A percentile compares a stretch with the other conserved stretches of the same genome.
phyloP scores from a whole-genome alignment of 495 filamentous ascomycete genomes.

The Aspergillus affinis region DNA sequence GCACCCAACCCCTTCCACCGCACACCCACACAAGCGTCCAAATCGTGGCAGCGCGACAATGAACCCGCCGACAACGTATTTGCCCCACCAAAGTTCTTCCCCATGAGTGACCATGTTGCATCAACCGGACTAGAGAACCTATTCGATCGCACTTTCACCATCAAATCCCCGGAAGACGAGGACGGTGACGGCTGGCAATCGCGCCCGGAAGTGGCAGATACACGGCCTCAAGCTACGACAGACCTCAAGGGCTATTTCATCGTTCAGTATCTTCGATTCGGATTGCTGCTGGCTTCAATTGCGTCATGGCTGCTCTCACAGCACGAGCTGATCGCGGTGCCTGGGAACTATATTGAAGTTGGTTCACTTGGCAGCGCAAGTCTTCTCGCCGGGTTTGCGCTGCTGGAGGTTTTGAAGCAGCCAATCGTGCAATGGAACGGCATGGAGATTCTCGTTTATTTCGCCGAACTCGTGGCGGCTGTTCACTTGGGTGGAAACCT shows the following conservation, averaged over 20 bases:
- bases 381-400: conserved; percentile 41
- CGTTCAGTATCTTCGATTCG: conserved; percentile 35
- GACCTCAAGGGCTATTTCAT: conserved; percentile 21
- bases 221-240: conserved; percentile 9
- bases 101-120: conserved; percentile 38
- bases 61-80: conserved; percentile 35
- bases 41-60: conserved; percentile 22
- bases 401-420: conserved; percentile 38
- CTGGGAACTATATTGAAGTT: conserved; percentile 43
- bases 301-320: conserved; percentile 38
- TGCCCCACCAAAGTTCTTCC: conserved; percentile 53
- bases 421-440: conserved; percentile 41
- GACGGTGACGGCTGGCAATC: conserved; percentile 24
- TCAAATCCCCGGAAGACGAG: conserved; percentile 42
- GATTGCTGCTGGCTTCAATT: conserved; percentile 32
- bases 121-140: conserved; percentile 49
- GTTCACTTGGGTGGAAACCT: conserved; percentile 43
- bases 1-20: conserved; percentile 41
- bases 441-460: conserved; percentile 45
- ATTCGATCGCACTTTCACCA: conserved; percentile 46
- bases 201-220: conserved; percentile 14
- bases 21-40: conserved; percentile 22
- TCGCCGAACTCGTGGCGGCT: conserved; percentile 40
- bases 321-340: conserved; percentile 30
- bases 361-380: conserved; percentile 41